Conservation (phyloP, 2,329 filamentous ascomycete genomes). For the Talaromyces marneffei region DNA sequence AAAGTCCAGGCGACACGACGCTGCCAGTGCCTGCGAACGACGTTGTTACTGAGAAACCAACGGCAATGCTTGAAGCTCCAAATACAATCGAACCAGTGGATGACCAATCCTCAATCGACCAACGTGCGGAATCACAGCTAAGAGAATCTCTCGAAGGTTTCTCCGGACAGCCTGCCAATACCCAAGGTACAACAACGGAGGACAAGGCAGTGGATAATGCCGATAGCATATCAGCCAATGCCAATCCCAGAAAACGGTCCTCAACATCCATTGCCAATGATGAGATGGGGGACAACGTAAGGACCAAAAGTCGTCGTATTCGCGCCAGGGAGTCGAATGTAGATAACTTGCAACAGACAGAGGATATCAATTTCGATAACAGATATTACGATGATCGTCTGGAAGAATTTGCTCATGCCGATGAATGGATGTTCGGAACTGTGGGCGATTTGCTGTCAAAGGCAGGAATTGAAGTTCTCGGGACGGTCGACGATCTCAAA, state of each 20-base stretch:
- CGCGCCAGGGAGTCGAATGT: constrained; percentile 54
- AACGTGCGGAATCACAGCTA: constrained; percentile 33
- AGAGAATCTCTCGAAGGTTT: constrained; percentile 32
- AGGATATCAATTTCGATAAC: constrained; percentile 47
- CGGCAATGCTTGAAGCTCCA: neutral
- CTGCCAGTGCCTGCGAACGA: constrained; percentile 9
- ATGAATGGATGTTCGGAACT: constrained; percentile 53
- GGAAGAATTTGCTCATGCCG: constrained; percentile 49
- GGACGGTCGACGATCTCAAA: constrained; percentile 37
- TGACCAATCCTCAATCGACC: constrained; percentile 31
- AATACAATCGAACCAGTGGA: constrained; percentile 22
- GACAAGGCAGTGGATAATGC: constrained; percentile 23
- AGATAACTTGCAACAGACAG: constrained; percentile 41
- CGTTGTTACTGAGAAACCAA: constrained; percentile 9
- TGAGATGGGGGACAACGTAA: constrained; percentile 51
- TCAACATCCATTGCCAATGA: constrained; percentile 55
- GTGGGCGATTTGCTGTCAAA: constrained; percentile 48
- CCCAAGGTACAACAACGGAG: constrained; percentile 19
- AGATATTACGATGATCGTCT: constrained; percentile 53
- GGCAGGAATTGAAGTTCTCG: constrained; percentile 44
- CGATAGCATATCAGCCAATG: constrained; percentile 32
- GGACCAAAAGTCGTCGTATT: constrained; percentile 56
- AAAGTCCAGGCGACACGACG: constrained; percentile 13
- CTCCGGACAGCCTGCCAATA: constrained; percentile 21
- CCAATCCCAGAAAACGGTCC: constrained; percentile 53